phyloP scores from a whole-genome alignment of 1,284 basidiomycete genomes.

The Heterobasidion parviporum region DNA sequence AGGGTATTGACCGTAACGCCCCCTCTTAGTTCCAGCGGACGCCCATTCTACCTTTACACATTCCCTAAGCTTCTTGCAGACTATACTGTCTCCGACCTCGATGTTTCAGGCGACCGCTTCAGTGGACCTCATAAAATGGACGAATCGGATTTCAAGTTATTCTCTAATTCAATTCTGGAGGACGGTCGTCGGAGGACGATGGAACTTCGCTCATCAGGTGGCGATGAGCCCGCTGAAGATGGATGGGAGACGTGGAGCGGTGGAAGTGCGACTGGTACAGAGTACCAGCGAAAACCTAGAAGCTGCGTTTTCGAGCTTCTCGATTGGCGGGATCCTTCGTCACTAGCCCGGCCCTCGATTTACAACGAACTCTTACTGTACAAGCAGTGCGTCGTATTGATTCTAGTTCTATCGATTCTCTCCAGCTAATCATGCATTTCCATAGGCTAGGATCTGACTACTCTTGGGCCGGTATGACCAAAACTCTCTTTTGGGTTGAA shows the following conservation, averaged over 20 bases:
- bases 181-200: background rate
- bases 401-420: background rate
- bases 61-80: background rate
- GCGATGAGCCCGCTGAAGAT: background rate
- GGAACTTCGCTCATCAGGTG: background rate
- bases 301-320: background rate
- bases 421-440: background rate
- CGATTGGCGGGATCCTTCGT: background rate
- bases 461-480: background rate
- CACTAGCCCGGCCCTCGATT: background rate
- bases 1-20: background rate
- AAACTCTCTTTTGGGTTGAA: background rate
- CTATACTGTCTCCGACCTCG: background rate
- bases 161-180: background rate
- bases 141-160: background rate
- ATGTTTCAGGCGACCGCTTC: background rate
- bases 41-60: background rate
- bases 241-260: background rate
- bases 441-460: background rate
- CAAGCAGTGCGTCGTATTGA: background rate
- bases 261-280: background rate
- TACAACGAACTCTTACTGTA: background rate
- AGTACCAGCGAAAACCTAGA: background rate
- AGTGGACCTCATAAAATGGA: background rate
- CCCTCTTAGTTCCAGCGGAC: background rate